Percentiles rank a stretch among this genome's conserved stretches.
Conservation (phyloP, 176 grass and related monocot species). For the Hordeum vulgare region DNA sequence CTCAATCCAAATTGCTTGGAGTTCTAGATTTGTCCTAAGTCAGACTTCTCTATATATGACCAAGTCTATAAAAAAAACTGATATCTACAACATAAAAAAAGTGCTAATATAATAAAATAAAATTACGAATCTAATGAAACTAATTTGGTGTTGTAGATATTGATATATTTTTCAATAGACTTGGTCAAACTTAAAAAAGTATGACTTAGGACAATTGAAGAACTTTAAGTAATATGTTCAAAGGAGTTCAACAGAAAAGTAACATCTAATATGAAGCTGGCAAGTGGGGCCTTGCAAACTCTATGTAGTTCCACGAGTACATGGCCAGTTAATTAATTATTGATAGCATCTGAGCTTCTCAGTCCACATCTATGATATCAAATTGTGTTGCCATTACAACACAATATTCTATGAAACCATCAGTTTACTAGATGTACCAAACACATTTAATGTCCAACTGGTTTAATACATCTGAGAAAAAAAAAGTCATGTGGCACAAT, state of each 20-base stretch:
- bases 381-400: not conserved
- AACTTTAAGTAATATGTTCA: not conserved
- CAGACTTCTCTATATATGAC: not conserved
- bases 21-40: not conserved
- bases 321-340: not conserved
- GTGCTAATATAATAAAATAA: not conserved
- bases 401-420: not conserved
- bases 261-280: not conserved
- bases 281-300: slow-evolving; percentile 4
- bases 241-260: not conserved
- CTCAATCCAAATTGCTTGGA: not conserved
- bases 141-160: not conserved
- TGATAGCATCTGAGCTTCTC: not conserved
- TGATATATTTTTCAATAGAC: not conserved
- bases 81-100: not conserved
- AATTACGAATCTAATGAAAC: not conserved
- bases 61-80: not conserved
- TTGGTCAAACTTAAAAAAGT: not conserved
- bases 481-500: not conserved
- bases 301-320: not conserved
- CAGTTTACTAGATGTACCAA: slow-evolving; percentile 11
- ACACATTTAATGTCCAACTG: not conserved
- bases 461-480: not conserved
- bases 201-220: not conserved
- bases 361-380: not conserved